These are phyloP conservation scores for Panaeolus papilionaceus DNA, from an alignment of 768 basidiomycete species.

Conservation along the genomic window DNA sequence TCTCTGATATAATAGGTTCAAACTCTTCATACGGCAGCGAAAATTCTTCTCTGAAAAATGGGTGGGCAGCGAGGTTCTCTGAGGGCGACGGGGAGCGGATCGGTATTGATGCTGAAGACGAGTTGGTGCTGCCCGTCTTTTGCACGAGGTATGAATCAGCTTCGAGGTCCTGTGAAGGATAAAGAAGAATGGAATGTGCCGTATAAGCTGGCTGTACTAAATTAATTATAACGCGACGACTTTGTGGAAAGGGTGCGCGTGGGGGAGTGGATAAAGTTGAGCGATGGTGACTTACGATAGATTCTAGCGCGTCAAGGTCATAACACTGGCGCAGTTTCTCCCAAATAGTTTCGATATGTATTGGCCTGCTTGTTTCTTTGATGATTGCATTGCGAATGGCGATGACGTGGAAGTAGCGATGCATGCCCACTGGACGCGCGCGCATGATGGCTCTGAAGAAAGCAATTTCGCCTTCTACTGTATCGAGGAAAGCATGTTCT, in stretches of 20 bases:
- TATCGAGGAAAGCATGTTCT: constrained; percentile 60
- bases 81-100: constrained; percentile 73
- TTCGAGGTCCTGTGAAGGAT: constrained; percentile 46
- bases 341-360: constrained; percentile 75
- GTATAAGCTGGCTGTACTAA: constrained; percentile 10
- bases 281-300: constrained; percentile 53
- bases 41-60: constrained; percentile 78
- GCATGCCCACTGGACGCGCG: constrained; percentile 81
- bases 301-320: constrained; percentile 77
- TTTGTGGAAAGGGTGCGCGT: neutral
- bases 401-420: constrained; percentile 83
- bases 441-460: constrained; percentile 86
- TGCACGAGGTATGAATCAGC: constrained; percentile 37
- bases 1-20: constrained; percentile 63
- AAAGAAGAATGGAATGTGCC: constrained; percentile 9
- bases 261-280: constrained; percentile 2
- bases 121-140: constrained; percentile 24
- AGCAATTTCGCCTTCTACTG: constrained; percentile 82
- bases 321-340: constrained; percentile 74
- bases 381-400: constrained; percentile 74
- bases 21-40: constrained; percentile 65
- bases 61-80: constrained; percentile 71
- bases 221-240: constrained; percentile 1
- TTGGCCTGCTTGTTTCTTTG: constrained; percentile 68
- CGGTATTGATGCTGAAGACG: constrained; percentile 46